Base-by-base conservation (phyloP, 352 stramenopile genomes). In the Pythium grandisporangium region DNA sequence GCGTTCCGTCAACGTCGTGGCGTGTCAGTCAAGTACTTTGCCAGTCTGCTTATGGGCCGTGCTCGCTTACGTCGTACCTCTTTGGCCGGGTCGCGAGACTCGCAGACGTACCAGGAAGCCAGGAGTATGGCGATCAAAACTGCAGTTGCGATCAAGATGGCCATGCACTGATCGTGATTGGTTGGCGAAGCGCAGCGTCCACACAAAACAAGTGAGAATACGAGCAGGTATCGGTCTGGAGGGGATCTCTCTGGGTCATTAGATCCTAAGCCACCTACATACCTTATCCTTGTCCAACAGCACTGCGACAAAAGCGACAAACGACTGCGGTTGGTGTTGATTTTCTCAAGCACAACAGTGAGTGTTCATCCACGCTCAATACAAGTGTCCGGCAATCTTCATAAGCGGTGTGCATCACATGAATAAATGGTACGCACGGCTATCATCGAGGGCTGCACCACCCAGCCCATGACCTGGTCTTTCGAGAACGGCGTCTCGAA, bases 401-500 rank as follows among this genome's bases (percentile, higher is more conserved):
- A n/a, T n/a, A n/a, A n/a, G n/a, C n/a, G 33, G 11, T 38, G 33
- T 20, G 11, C 1, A 38, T 38, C 33, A 42, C 37, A 42, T 32
- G 37, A 12, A 42, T 21, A 23, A 14, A 42, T 21, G 10, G 19
- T 2, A 44, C 67, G 37, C 61, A 92, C 79, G 19, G 56, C 66
- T 42, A 87, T 78, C 41, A 89, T 53, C 35, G 80, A 37, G 14
- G 81, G 66, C 42, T 94, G 72, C 23, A 86, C 52, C 22, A 85
- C 36, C 79, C 76, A 94, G 45, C 79, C 90, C 6, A 61, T 75
- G 19, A 83, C 61, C 51, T 84, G 74, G 42, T 84, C 80, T 20
- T 66, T 56, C 6, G 79, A 93, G 48, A 88, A 84, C n/a, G 81
- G 81, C 38, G 68, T 68, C 33, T 90, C 51, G 41, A 91, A 87